Percentiles rank a stretch among this genome's conserved stretches.
These are phyloP conservation scores for Astrothelium macrocarpum DNA, from an alignment of 495 filamentous ascomycete genomes.

Conservation along the genomic window DNA sequence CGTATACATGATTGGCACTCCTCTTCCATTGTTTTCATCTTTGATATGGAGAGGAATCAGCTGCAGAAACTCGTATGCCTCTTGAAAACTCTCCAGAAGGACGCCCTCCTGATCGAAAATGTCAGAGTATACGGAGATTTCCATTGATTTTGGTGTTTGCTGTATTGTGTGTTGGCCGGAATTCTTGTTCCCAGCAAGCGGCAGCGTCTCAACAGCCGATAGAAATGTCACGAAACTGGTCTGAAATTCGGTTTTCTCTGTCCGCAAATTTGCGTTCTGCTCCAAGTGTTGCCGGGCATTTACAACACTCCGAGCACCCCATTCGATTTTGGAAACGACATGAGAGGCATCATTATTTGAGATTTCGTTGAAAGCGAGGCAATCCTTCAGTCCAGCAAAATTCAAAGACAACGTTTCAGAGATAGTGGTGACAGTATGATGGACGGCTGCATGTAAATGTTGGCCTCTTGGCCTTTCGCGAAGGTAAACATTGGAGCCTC, in stretches of 20 bases:
- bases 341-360: constrained; percentile 19
- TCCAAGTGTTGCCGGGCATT: constrained; percentile 4
- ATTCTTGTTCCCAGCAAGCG: neutral
- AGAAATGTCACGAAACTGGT: neutral
- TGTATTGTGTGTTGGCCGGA: too few relatives aligned
- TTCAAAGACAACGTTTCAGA: constrained; percentile 17
- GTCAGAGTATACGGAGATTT: constrained; percentile 21
- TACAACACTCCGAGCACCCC: constrained; percentile 21
- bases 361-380: neutral
- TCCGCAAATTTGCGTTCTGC: too few relatives aligned
- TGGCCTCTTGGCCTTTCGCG: constrained; percentile 9
- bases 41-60: constrained; percentile 19
- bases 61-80: constrained; percentile 18
- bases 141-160: constrained; percentile 2
- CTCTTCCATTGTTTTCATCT: constrained; percentile 20
- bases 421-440: constrained; percentile 12
- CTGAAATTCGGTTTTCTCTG: too few relatives aligned
- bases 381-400: constrained; percentile 9
- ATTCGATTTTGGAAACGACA: constrained; percentile 21
- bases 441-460: constrained; percentile 13
- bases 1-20: constrained; percentile 23
- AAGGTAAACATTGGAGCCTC: constrained; percentile 17
- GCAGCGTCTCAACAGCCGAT: neutral
- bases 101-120: constrained; percentile 16
- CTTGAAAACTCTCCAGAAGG: constrained; percentile 14